Evolutionary conservation across 2,329 filamentous ascomycete species (phyloP).

Genomic region (Emmonsia crescens): DNA sequence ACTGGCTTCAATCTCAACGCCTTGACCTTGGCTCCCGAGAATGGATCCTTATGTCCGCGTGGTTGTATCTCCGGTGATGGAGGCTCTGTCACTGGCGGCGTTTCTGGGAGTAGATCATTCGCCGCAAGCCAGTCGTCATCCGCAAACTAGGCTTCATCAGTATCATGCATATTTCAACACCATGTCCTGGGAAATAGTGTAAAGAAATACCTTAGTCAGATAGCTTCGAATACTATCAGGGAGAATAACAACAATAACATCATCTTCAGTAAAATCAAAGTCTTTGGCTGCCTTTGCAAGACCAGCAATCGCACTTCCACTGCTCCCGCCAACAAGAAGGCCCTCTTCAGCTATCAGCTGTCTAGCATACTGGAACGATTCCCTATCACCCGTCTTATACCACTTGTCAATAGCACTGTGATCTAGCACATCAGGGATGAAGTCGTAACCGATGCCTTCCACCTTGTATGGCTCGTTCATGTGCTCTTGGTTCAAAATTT

Average conservation of each 20-base stretch:
- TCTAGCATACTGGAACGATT: slow-evolving; percentile 84
- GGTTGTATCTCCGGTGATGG: slow-evolving; percentile 20
- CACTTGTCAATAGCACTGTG: slow-evolving; percentile 73
- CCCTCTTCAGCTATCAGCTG: slow-evolving; percentile 90
- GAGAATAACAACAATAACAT: slow-evolving; percentile 80
- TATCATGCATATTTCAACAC: slow-evolving; percentile 3
- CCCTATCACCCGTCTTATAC: slow-evolving; percentile 95
- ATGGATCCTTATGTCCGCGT: slow-evolving; percentile 50
- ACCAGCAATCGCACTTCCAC: slow-evolving; percentile 81
- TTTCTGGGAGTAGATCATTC: slow-evolving; percentile 70
- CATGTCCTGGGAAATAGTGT: neutral
- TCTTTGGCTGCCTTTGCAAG: slow-evolving; percentile 68
- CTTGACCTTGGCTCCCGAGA: slow-evolving; percentile 66
- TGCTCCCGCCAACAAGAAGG: slow-evolving; percentile 83
- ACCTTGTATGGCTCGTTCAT: slow-evolving; percentile 89
- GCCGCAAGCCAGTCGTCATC: slow-evolving; percentile 98
- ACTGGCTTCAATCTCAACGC: slow-evolving; percentile 86
- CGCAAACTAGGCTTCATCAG: slow-evolving; percentile 52
- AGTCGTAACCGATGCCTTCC: slow-evolving; percentile 97
- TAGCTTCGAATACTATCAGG: slow-evolving; percentile 97
- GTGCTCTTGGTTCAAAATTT: slow-evolving; percentile 65
- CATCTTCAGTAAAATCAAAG: slow-evolving; percentile 63
- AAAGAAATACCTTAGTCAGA: slow-evolving; percentile 60
- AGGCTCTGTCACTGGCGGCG: slow-evolving; percentile 35
- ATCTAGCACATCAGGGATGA: slow-evolving; percentile 87